Conservation (phyloP, 228 moss, liverwort and hornwort genomes). For the Sphagnum fallax region DNA sequence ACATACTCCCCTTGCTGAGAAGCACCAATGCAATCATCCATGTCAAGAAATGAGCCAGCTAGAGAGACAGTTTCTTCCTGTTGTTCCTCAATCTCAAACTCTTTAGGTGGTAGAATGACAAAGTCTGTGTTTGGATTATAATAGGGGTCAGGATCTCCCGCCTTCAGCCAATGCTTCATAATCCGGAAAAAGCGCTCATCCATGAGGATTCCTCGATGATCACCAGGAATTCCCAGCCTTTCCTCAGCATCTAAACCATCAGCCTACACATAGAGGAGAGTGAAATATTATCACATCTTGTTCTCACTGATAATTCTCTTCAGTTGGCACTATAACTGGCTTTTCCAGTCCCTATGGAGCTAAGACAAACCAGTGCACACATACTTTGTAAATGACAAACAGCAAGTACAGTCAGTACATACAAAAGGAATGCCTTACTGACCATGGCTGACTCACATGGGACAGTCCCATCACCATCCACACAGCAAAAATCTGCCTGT, state of each 20-base stretch:
- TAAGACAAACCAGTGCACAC: too few relatives aligned
- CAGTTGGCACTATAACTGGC: too few relatives aligned
- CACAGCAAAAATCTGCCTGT: constrained; percentile 58
- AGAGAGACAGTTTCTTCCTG: constrained; percentile 22
- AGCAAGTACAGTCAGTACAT: too few relatives aligned
- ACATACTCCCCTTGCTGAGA: constrained; percentile 24
- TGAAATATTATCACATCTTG: too few relatives aligned
- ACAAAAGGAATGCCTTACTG: neutral
- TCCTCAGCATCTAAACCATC: constrained; percentile 57
- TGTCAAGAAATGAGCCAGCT: constrained; percentile 7
- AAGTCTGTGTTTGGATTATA: constrained; percentile 61
- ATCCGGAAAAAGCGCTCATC: constrained; percentile 63
- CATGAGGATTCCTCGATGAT: constrained; percentile 67
- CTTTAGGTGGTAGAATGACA: constrained; percentile 49
- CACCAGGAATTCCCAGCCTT: constrained; percentile 71
- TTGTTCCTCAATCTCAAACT: constrained; percentile 26
- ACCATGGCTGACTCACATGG: constrained; percentile 84
- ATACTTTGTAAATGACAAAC: too few relatives aligned
- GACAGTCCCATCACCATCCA: constrained; percentile 77
- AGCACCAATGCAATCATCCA: constrained; percentile 15
- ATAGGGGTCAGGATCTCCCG: constrained; percentile 53
- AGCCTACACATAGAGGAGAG: constrained; percentile 18
- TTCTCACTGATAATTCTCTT: too few relatives aligned
- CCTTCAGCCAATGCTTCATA: constrained; percentile 56
- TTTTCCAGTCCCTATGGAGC: too few relatives aligned